Conservation (phyloP, 768 basidiomycete genomes). For the Tylopilus sp. region DNA sequence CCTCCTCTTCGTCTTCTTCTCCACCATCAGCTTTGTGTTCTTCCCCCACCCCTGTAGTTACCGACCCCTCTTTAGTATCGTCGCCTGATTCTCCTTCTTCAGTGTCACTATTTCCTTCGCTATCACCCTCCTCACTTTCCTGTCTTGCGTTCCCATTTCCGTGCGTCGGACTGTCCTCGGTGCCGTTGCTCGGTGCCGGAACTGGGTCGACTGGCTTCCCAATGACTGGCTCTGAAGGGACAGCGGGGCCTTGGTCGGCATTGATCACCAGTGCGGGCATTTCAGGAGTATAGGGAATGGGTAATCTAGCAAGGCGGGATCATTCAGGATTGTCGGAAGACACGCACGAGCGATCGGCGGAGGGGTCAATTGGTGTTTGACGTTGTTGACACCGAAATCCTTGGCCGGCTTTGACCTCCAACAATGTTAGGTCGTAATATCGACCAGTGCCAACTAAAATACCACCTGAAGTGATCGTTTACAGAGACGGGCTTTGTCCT, state of each 20-base stretch:
- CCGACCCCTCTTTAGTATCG: not conserved
- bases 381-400: conserved; percentile 12
- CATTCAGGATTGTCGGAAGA: conserved; percentile 9
- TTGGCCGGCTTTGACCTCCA: too few relatives aligned
- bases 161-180: conserved; percentile 10
- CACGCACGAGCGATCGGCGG: not conserved
- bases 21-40: conserved; percentile 8
- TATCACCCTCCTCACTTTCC: not conserved
- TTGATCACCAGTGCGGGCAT: conserved; percentile 7
- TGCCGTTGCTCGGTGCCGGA: not conserved
- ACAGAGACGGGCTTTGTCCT: too few relatives aligned
- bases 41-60: not conserved
- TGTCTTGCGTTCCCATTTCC: conserved; percentile 14
- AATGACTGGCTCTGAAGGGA: not conserved
- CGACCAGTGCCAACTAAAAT: too few relatives aligned
- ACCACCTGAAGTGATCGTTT: too few relatives aligned
- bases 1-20: conserved; percentile 21
- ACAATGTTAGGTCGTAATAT: too few relatives aligned
- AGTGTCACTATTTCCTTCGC: conserved; percentile 2
- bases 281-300: not conserved
- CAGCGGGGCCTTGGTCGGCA: not conserved
- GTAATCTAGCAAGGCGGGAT: not conserved
- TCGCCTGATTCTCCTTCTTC: conserved; percentile 7
- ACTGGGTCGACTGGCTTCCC: conserved; percentile 2
- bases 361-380: conserved; percentile 12